Base-by-base conservation (phyloP, 2,329 filamentous ascomycete species). In the Myrmaecium sp. region DNA sequence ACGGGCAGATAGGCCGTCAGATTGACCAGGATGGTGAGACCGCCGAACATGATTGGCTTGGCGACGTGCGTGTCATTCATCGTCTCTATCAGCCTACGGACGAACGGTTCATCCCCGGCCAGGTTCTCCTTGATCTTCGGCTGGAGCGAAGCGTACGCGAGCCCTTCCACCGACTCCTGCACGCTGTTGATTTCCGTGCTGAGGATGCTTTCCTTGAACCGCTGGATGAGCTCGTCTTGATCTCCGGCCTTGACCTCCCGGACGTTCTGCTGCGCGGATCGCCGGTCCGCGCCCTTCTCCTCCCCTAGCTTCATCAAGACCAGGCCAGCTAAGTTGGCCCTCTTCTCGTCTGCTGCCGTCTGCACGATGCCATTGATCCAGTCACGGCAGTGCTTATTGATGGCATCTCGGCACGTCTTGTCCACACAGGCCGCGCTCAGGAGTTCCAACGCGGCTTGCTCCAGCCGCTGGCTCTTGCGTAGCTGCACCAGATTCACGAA, bases 381-480 rank as follows among this genome's bases (percentile, higher is more conserved):
- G 30, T 80, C 72, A 17, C 69, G 62, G 49, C 86, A 93, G 44
- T 92, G 74, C 48, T 83, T 83, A 38, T 72, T 68, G 33, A 95
- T 78, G 6, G 78, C 77, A 37, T 84, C 78, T 13, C 89, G 71
- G 43, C 84, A 95, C 5, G 69, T 59, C 24, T 71, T 65, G 45
- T 91, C 79, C 52, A 93, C 79, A 51, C 83, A 94, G 5, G 86
- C 84, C 8, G 81, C 82, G 51, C 84, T 93, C 31, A 98, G 64
- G 55, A 98, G 71, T 43, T 94, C 80, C 38, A 98, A 54, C 25
- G 82, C 77, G 3, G 83, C 79, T 31, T 79, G 75, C 52, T 93
- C 83, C 13, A 95, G 76, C 41, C 81, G 81, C 37, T 69, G 67
- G 46, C 77, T 86, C 58, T 86, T 91, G 60, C 76, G 79, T 46